phyloP scores from a whole-genome alignment of 495 filamentous ascomycete species.

The Podospora pseudoanserina region DNA sequence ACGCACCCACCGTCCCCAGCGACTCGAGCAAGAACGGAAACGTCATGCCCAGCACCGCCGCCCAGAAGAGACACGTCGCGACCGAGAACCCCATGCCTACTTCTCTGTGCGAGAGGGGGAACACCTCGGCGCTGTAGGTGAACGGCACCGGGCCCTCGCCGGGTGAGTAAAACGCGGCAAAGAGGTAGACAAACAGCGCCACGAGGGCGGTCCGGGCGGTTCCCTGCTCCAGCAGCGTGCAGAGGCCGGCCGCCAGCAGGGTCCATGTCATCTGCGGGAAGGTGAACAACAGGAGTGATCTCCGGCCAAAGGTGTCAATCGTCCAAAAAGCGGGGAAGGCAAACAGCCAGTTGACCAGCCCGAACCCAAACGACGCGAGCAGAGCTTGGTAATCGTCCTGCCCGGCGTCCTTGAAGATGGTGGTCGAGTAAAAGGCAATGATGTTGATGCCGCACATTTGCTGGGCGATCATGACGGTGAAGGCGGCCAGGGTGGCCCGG shows the following conservation, averaged over 20 bases:
- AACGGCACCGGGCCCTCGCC: slow-evolving; percentile 84
- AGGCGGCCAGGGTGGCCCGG: slow-evolving; percentile 57
- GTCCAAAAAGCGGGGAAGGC: slow-evolving; percentile 79
- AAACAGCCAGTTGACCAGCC: slow-evolving; percentile 78
- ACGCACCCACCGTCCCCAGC: slow-evolving; percentile 52
- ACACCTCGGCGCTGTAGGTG: slow-evolving; percentile 75
- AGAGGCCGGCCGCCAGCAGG: slow-evolving; percentile 67
- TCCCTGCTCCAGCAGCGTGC: slow-evolving; percentile 54
- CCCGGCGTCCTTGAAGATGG: slow-evolving; percentile 52
- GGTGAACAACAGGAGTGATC: slow-evolving; percentile 73
- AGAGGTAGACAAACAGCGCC: slow-evolving; percentile 68
- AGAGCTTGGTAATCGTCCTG: slow-evolving; percentile 56
- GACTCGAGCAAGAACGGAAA: slow-evolving; percentile 60
- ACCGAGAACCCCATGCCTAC: slow-evolving; percentile 73
- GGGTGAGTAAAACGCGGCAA: slow-evolving; percentile 69
- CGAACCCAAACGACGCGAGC: slow-evolving; percentile 73
- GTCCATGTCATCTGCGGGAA: slow-evolving; percentile 85
- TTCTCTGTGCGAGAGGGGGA: slow-evolving; percentile 69
- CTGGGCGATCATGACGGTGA: slow-evolving; percentile 72
- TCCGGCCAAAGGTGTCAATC: slow-evolving; percentile 81
- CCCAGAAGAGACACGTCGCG: slow-evolving; percentile 66
- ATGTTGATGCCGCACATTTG: slow-evolving; percentile 88
- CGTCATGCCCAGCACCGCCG: slow-evolving; percentile 59
- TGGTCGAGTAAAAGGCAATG: slow-evolving; percentile 81
- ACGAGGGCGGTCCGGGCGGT: slow-evolving; percentile 59